Base-by-base conservation (phyloP, 495 filamentous ascomycete genomes). In the Neurospora sp. region DNA sequence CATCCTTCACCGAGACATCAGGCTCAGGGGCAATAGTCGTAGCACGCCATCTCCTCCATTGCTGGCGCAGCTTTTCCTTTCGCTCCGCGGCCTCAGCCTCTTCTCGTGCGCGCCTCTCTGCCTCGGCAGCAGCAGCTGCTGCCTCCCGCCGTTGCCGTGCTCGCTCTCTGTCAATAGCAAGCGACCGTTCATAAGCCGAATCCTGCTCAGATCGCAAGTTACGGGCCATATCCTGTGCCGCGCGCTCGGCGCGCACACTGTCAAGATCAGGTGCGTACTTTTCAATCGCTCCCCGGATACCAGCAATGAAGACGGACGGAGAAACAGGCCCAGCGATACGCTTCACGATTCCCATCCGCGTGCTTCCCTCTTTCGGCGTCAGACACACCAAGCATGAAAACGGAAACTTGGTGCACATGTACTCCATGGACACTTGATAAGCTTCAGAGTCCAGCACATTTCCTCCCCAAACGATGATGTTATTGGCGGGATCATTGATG, bases 371-470 rank as follows among this genome's bases (percentile, higher is more conserved):
- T 73, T 89, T 82, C 0, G 95, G 93, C 0, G 94, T 97, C 71
- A 97, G 91, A 38, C 90, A 92, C 37, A 97, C 89, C 0, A 97
- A 83, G 40, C 90, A 93, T 0, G 92, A 90, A 79, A 94, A 97
- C 5, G 96, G 96, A 78, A 94, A 97, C 77, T 96, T 96, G 75
- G 91, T 95, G 79, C 91, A 93, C 75, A 89, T 89, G 71, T 98
- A 88, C 39, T 93, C 91, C 40, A 87, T 88, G 40, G 94, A 87
- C 35, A 97, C 93, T 79, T 98, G 94, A 79, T 97, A 98, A 6
- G 94, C 92, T 80, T 99, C 96, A 5, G 93, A 89, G 77, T 99
- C 96, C 74, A 92, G 89, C 1, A 98, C 91, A 73, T 91, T 96
- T 22, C 96, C 96, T 22, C 89, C 93, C 96, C 96, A 99, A 4